phyloP scores from a whole-genome alignment of 345 rosid species.

The Melastoma malabathricum region DNA sequence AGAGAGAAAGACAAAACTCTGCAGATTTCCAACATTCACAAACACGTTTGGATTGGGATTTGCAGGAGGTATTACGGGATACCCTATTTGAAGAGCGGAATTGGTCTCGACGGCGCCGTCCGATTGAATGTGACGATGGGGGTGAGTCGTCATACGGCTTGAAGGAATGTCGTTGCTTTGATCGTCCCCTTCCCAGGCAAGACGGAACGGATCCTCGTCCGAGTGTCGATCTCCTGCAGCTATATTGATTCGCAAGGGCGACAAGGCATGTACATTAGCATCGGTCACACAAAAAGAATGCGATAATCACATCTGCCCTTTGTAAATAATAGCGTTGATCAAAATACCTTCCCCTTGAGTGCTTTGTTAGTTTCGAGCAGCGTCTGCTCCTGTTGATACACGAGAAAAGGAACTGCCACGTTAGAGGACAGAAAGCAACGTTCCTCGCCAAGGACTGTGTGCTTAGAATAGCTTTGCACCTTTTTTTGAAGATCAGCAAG shows the following conservation, averaged over 20 bases:
- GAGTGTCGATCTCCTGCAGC: slow-evolving; percentile 28
- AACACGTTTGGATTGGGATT: too few relatives aligned
- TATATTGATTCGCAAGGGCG: background rate
- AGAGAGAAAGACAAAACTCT: too few relatives aligned
- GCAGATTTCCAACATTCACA: too few relatives aligned
- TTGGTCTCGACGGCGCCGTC: slow-evolving; percentile 20
- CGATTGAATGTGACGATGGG: slow-evolving; percentile 15
- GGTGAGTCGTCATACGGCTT: background rate
- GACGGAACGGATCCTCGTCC: slow-evolving; percentile 11
- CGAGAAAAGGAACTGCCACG: background rate
- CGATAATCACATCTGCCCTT: too few relatives aligned
- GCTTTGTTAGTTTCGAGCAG: slow-evolving; percentile 27
- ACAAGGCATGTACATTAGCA: too few relatives aligned
- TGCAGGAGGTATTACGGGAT: too few relatives aligned
- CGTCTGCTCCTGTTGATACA: slow-evolving; percentile 26
- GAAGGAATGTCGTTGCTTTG: slow-evolving; percentile 11
- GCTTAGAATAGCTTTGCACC: slow-evolving; percentile 10
- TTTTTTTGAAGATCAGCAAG: slow-evolving; percentile 34
- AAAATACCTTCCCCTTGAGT: slow-evolving; percentile 33
- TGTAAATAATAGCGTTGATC: too few relatives aligned
- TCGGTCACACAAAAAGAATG: too few relatives aligned
- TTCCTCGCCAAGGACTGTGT: too few relatives aligned
- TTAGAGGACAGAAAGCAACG: too few relatives aligned
- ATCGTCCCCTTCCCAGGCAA: slow-evolving; percentile 28
- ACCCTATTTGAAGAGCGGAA: slow-evolving; percentile 36